Base-by-base conservation (phyloP, 2,329 filamentous ascomycete species). In the Ophiostoma australiae region DNA sequence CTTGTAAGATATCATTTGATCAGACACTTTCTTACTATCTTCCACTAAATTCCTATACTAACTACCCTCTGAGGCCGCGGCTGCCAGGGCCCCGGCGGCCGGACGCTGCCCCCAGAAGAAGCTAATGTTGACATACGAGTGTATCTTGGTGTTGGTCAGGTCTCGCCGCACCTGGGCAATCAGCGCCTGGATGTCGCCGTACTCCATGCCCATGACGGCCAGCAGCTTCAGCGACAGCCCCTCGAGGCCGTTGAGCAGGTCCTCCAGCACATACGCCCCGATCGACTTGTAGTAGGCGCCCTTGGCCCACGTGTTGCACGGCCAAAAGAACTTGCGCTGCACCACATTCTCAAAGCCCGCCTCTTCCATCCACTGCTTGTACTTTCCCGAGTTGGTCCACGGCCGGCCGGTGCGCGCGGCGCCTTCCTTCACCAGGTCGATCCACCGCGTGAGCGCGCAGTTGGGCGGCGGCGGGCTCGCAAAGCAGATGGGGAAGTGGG, bases 261-360 rank as follows among this genome's bases (percentile, higher is more conserved):
- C 75, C 65, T 73, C 72, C 13, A 76, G 73, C 35, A 74, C 69
- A 67, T 73, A 76, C 11, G 72, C 61, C 31, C 73, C 70, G 4
- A 77, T 71, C 23, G 74, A 72, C 68, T 77, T 76, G 65, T 75
- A 75, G 72, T 75, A 74, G 39, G 73, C 70, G 4, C 76, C 77
- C 23, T 74, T 75, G 1, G 76, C 69, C 77, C 77, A 78, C 2
- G 75, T 41, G 69, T 70, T 74, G 27, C 74, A 68, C 4, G 76
- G 75, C 73, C 75, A 77, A 69, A 73, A 75, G 48, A 77, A 76
- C 11, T 48, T 71, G 63, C 74, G 74, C 71, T 77, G 76, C 15
- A 75, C 74, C 6, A 78, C 72, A 31, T 15, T 76, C 70, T 73
- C 74, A 61, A 77, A 75, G 0, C 77, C 76, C 66, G 72, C 70